Percentiles rank a stretch among this genome's conserved stretches.
Conservation (phyloP, 169 alveolate genomes). For the Plasmodium yoelii region DNA sequence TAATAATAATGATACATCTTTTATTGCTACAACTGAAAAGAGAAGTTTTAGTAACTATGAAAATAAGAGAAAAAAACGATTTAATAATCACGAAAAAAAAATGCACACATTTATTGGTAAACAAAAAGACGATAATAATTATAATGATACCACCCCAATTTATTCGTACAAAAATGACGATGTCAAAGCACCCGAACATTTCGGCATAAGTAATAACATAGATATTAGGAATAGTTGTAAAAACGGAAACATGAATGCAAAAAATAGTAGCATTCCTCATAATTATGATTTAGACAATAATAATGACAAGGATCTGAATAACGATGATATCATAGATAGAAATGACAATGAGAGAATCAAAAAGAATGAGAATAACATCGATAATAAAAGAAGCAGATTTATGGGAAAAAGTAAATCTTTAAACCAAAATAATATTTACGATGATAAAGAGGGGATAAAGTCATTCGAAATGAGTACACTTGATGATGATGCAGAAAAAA, state of each 20-base stretch:
- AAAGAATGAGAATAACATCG: conserved; percentile 4
- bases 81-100: conserved; percentile 13
- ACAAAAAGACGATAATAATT: neutral
- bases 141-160: conserved; percentile 5
- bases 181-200: conserved; percentile 2
- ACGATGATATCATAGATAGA: neutral
- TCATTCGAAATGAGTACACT: conserved; percentile 4
- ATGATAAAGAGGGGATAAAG: conserved; percentile 18
- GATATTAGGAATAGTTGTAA: neutral
- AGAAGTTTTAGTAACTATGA: neutral
- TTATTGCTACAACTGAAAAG: conserved; percentile 4
- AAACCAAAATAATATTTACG: conserved; percentile 38
- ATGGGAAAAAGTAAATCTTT: conserved; percentile 57
- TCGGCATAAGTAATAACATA: conserved; percentile 4
- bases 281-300: conserved; percentile 2
- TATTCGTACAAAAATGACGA: conserved; percentile 21
- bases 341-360: neutral
- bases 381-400: conserved; percentile 12
- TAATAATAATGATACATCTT: conserved; percentile 1
- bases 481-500: conserved; percentile 22
- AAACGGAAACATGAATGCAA: neutral
- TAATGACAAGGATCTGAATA: neutral
- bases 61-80: conserved; percentile 24
- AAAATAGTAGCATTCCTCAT: neutral
- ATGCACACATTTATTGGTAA: conserved; percentile 3